A percentile compares a stretch with the other conserved stretches of the same genome.
These are phyloP conservation scores for Casuarina equisetifolia DNA, from an alignment of 306 rosid genomes.

Conservation along the genomic window DNA sequence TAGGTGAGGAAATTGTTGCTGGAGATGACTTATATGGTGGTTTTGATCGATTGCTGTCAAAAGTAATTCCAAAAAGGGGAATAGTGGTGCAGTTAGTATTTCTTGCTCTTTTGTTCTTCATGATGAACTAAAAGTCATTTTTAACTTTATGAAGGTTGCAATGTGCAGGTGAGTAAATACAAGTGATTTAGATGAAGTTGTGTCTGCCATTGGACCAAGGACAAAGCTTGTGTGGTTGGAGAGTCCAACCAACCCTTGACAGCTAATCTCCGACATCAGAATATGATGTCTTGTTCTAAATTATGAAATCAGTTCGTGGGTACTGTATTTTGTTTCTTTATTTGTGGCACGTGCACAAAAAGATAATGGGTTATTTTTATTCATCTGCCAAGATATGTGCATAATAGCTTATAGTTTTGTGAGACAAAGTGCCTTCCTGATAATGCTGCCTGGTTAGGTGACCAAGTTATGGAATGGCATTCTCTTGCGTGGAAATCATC, in stretches of 20 bases:
- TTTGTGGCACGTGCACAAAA: neutral
- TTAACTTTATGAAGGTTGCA: slow-evolving; percentile 27
- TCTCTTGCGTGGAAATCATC: neutral
- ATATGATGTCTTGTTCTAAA: slow-evolving; percentile 47
- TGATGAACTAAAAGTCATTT: slow-evolving; percentile 22
- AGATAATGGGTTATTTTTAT: neutral
- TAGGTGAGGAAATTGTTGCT: slow-evolving; percentile 92
- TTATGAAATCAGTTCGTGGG: slow-evolving; percentile 8
- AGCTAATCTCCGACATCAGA: slow-evolving; percentile 73
- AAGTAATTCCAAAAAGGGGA: slow-evolving; percentile 74
- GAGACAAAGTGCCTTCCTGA: neutral
- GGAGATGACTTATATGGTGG: slow-evolving; percentile 93
- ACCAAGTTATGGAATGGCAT: neutral
- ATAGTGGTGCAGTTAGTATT: slow-evolving; percentile 77
- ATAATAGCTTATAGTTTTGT: slow-evolving; percentile 10
- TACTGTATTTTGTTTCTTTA: neutral
- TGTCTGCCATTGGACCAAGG: slow-evolving; percentile 71
- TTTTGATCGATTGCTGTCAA: slow-evolving; percentile 73
- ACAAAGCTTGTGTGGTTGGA: slow-evolving; percentile 97
- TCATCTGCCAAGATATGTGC: slow-evolving; percentile 14
- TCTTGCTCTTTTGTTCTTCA: slow-evolving; percentile 24
- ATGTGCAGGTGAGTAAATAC: slow-evolving; percentile 79
- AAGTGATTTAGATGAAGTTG: slow-evolving; percentile 72
- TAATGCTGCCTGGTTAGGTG: neutral
- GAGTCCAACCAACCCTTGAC: slow-evolving; percentile 92